Conservation (phyloP, 2,329 filamentous ascomycete genomes). For the Xylaria arbuscula region DNA sequence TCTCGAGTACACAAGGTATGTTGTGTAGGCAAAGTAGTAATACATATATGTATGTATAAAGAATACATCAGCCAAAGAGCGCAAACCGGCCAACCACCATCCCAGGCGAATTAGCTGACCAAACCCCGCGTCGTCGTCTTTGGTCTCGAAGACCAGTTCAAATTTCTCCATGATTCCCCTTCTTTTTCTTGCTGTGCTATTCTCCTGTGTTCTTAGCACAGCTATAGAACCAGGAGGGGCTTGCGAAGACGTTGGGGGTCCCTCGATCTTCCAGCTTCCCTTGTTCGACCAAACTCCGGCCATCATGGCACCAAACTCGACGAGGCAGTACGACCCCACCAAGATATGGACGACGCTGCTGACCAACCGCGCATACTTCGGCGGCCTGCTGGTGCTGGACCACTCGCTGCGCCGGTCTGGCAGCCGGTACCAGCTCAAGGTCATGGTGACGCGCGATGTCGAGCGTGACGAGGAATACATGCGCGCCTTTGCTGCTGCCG, state of each 20-base stretch:
- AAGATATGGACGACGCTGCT: constrained; percentile 51
- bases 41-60: neutral
- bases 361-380: constrained; percentile 50
- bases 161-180: neutral
- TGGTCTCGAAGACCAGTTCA: neutral
- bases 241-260: neutral
- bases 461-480: constrained; percentile 52
- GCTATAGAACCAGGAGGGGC: neutral
- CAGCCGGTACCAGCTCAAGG: constrained; percentile 48
- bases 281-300: constrained; percentile 2
- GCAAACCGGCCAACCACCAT: constrained; percentile 7
- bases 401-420: constrained; percentile 47
- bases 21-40: no score
- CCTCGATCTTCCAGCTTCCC: neutral
- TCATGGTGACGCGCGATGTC: constrained; percentile 51
- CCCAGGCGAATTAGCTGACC: constrained; percentile 16
- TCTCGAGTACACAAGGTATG: constrained; percentile 10
- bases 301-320: constrained; percentile 30
- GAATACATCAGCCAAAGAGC: constrained; percentile 12
- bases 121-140: neutral
- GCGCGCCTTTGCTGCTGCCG: constrained; percentile 49
- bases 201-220: neutral
- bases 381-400: constrained; percentile 47
- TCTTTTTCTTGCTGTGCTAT: neutral
- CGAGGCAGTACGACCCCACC: constrained; percentile 44